phyloP scores from a whole-genome alignment of 2,329 filamentous ascomycete species.

The Trichoderma pleuroti region DNA sequence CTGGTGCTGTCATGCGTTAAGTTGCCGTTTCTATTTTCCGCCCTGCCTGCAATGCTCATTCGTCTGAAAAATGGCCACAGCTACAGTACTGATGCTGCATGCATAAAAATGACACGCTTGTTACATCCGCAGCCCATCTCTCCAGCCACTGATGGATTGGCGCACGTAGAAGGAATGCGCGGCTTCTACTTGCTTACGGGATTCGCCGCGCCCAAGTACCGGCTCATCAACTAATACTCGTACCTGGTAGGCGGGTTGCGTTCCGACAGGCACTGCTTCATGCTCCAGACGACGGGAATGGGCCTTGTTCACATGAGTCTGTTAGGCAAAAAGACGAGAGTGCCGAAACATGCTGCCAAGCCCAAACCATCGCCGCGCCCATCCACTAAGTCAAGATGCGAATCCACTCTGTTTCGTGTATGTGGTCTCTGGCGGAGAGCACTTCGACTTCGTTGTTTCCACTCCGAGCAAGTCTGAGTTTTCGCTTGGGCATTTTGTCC shows the following conservation, averaged over 20 bases:
- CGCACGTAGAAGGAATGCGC: neutral
- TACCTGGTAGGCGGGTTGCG: neutral
- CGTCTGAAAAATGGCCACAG: neutral
- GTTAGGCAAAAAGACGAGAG: neutral
- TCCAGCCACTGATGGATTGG: neutral
- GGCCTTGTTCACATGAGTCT: neutral
- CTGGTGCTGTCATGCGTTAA: neutral
- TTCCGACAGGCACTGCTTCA: neutral
- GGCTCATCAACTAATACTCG: neutral
- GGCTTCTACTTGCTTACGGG: neutral
- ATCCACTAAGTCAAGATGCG: slow-evolving; percentile 9
- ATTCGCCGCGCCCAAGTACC: neutral
- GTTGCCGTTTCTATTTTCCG: neutral
- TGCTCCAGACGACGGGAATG: neutral
- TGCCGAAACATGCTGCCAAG: slow-evolving; percentile 1
- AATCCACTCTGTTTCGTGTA: slow-evolving; percentile 17
- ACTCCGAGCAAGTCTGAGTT: neutral
- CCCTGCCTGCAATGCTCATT: neutral
- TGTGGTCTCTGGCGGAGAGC: slow-evolving; percentile 11
- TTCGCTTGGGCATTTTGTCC: neutral
- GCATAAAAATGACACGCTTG: neutral
- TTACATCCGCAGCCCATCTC: neutral
- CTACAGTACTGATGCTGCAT: neutral
- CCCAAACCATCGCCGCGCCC: neutral
- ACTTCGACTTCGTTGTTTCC: neutral